Base-by-base conservation (phyloP, 257 asterid genomes). In the Anisodus tanguticus region DNA sequence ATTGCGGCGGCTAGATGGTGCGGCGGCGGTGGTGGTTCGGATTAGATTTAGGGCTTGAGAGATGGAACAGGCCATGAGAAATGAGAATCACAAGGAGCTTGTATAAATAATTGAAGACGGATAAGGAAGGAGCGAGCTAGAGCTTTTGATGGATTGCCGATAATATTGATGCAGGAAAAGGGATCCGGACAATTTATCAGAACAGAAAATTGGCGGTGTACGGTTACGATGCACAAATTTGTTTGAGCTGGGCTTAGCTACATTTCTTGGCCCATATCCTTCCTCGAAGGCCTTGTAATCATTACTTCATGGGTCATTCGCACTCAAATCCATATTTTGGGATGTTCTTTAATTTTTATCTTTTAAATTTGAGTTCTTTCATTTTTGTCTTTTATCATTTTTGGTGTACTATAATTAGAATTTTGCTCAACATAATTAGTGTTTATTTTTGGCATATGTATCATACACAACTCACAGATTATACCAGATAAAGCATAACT, bases 21-120 rank as follows among this genome's bases (percentile, higher is more conserved):
- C 31, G 13, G 31, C 17, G 39, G 58, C 43, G 57, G 35, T 31
- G 4, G 89, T 8, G 17, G 80, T 0, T 68, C 71, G 31, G 84
- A 74, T 62, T 5, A 90, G 88, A 4, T 85, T 88, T 87, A 92
- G 91, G 94, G 95, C 84, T 90, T 84, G 86, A 8, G 87, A 70
- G 59, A 89, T 53, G 59, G 62, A 67, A 1, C 83, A 55, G 10
- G 88, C 90, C 93, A 88, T 88, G 54, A n/a, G 39, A 26, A 22
- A 22, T 6, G 80, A 74, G 19, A 22, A 31, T 2, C 3, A 4
- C 4, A 11, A 49, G 60, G 19, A 3, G 49, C 3, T 49, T 7
- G 45, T 49, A 72, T 74, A 5, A 74, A 74, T 49, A 49, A 22
- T 7, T 39, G 16, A 0, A 0, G 2, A 10, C 15, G 22, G 43